A percentile compares a stretch with the other conserved stretches of the same genome.
Conservation (phyloP, 1,284 basidiomycete species). For the Polyporus tsugae region DNA sequence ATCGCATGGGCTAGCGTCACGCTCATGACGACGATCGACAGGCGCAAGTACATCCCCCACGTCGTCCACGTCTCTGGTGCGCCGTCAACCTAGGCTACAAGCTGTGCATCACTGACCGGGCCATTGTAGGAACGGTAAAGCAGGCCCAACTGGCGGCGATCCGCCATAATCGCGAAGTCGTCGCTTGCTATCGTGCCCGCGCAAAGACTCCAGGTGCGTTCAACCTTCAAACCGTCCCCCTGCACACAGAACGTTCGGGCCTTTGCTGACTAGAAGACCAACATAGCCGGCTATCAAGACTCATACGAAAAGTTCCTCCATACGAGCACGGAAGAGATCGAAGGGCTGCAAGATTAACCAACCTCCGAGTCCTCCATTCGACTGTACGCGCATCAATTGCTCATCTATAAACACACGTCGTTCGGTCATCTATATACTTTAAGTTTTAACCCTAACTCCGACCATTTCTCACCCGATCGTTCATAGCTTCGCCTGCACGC, state of each 20-base stretch:
- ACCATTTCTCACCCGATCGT: neutral
- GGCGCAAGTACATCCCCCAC: conserved; percentile 65
- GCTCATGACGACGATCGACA: conserved; percentile 66
- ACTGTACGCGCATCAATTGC: no score
- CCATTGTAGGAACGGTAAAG: conserved; percentile 75
- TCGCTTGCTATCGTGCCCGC: conserved; percentile 66
- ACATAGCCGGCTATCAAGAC: conserved; percentile 62
- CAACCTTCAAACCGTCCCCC: no score
- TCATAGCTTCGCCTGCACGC: conserved; percentile 33
- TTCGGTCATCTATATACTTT: no score
- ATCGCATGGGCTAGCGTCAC: conserved; percentile 80
- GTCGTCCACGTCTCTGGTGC: conserved; percentile 80
- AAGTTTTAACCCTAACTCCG: neutral
- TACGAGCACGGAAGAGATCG: conserved; percentile 65
- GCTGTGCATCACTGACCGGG: neutral
- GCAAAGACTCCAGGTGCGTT: conserved; percentile 62
- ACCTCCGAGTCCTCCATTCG: no score
- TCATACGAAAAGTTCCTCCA: conserved; percentile 66
- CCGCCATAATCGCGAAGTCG: conserved; percentile 70
- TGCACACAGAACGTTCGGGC: no score
- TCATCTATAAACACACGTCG: no score
- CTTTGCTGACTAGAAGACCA: no score
- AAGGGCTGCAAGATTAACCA: conserved; percentile 63
- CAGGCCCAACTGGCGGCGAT: conserved; percentile 80
- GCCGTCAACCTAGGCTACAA: conserved; percentile 26